Base-by-base conservation (phyloP, 352 stramenopile genomes). In the Globisporangium nodosum region DNA sequence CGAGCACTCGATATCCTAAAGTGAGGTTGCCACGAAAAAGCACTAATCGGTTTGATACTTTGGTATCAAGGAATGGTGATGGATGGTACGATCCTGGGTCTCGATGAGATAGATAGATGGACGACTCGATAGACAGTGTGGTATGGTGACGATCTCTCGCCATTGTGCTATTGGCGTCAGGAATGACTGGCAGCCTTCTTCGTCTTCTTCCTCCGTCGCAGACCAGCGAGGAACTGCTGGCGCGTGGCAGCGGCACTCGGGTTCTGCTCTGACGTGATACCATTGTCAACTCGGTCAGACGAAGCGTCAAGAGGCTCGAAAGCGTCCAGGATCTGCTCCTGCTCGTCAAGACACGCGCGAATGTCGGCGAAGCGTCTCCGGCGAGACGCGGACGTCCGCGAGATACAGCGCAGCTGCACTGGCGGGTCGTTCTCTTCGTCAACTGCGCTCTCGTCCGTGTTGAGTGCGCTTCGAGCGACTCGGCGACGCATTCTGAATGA, bases 341-440 rank as follows among this genome's bases (percentile, higher is more conserved):
- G 56, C 8, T 62, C 56, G 7, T 56, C 24, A 5, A 62, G 56
- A 52, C 56, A 62, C 49, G 20, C 40, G 30, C 30, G 56, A 33
- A 62, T 62, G 56, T 57, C 56, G 3, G 45, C 49, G 46, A 62
- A 56, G 56, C 56, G 56, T 43, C 56, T 15, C 20, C 56, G 37
- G 24, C 16, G 31, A 13, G 49, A 52, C 16, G 49, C 24, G 3
- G 20, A 27, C 15, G 37, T 20, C 15, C 16, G 0, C 4, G 40
- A 46, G 9, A n/a, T 11, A 16, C 16, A 2, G 3, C 16, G 21
- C 42, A 16, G 16, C 42, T 2, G 5, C 42, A 53, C 24, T 27
- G 33, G 0, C 8, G 8, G 31, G 31, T 9, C 7, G 33, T 9
- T 39, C 33, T 27, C 24, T 27, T 11, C 33, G 8, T 9, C 33